These are phyloP conservation scores for Arxiozyma telluris DNA, from an alignment of 1,139 yeast species.

Conservation along the genomic window DNA sequence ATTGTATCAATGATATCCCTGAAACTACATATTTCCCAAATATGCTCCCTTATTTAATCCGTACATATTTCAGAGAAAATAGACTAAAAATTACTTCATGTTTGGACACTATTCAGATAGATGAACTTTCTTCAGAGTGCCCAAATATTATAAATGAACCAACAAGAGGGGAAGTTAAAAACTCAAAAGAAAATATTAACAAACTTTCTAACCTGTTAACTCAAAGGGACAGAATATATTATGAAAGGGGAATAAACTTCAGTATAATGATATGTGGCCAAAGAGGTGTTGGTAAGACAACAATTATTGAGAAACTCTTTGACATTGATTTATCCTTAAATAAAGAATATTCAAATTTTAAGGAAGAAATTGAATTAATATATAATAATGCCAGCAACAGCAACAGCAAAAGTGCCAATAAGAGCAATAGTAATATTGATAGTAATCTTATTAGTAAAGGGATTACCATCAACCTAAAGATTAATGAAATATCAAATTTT, in stretches of 20 bases:
- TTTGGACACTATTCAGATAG: background rate
- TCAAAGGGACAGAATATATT: slow-evolving; percentile 17
- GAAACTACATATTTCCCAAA: background rate
- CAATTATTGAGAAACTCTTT: slow-evolving; percentile 53
- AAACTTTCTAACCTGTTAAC: background rate
- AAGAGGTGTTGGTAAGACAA: slow-evolving; percentile 45
- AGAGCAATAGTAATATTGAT: too few species aligned
- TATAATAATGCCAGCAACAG: too few species aligned
- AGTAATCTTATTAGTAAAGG: background rate
- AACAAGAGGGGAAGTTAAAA: background rate
- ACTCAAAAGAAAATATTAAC: background rate
- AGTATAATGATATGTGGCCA: slow-evolving; percentile 54
- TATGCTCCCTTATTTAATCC: background rate
- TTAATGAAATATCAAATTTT: background rate
- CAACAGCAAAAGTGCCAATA: too few species aligned
- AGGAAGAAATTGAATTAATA: background rate
- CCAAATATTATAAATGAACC: background rate
- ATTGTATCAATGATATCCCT: background rate
- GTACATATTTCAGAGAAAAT: background rate
- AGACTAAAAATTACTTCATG: background rate
- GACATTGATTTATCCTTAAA: slow-evolving; percentile 11
- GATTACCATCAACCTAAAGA: background rate
- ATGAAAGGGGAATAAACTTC: slow-evolving; percentile 44
- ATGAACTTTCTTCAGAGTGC: background rate
- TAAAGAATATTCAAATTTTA: background rate